Conservation (phyloP, 140 eudicot species). For the Artemisia princeps region DNA sequence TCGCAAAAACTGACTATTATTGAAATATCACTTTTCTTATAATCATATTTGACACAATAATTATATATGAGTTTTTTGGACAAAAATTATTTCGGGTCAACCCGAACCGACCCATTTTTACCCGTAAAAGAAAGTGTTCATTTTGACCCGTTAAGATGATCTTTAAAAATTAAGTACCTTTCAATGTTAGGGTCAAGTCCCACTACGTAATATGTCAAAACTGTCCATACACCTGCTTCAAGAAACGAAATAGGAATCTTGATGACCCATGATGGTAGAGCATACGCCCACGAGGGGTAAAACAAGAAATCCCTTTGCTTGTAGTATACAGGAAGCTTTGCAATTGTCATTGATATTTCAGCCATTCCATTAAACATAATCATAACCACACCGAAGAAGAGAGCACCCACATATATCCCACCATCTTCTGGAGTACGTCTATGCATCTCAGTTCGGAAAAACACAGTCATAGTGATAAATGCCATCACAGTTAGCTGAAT, state of each 20-base stretch:
- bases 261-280: conserved; percentile 63
- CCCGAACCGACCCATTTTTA: background rate
- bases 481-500: conserved; percentile 43
- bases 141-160: background rate
- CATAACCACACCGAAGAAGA: conserved; percentile 36
- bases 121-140: no score
- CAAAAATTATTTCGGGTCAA: background rate
- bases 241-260: conserved; percentile 59
- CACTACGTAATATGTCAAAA: conserved; percentile 54
- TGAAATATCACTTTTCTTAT: no score
- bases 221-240: conserved; percentile 56
- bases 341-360: conserved; percentile 65
- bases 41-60: no score
- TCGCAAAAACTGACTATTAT: no score
- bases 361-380: conserved; percentile 55
- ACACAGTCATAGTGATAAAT: conserved; percentile 44
- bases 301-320: conserved; percentile 78
- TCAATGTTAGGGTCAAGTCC: conserved; percentile 64
- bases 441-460: conserved; percentile 65
- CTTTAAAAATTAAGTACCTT: conserved; percentile 36
- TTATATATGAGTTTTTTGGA: no score
- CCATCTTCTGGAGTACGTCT: conserved; percentile 40
- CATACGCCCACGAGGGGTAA: conserved; percentile 77
- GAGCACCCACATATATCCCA: conserved; percentile 44
- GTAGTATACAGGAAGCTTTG: conserved; percentile 73